Percentiles rank a stretch among this genome's conserved stretches.
These are phyloP conservation scores for Annulohypoxylon moriforme DNA, from an alignment of 495 filamentous ascomycete species.

Conservation along the genomic window DNA sequence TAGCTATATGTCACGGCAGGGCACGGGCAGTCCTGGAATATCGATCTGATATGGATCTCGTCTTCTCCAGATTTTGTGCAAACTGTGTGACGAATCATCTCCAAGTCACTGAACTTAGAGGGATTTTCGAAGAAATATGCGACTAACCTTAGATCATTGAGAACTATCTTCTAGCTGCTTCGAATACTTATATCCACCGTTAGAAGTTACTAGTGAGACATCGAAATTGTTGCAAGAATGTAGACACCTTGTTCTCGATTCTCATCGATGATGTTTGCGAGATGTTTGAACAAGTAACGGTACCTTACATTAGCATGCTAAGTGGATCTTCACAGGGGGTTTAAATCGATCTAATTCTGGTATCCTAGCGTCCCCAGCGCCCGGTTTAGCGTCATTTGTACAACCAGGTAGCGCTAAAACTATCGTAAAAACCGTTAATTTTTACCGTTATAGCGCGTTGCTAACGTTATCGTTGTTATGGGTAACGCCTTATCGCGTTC, in stretches of 20 bases:
- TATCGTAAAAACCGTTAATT: neutral
- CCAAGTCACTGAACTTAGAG: neutral
- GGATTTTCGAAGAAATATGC: conserved; percentile 4
- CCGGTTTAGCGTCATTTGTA: conserved; percentile 4
- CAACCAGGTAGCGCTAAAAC: neutral
- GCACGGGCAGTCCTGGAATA: conserved; percentile 16
- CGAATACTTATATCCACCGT: neutral
- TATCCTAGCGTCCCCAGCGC: neutral
- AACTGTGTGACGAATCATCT: conserved; percentile 1
- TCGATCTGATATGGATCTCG: conserved; percentile 1
- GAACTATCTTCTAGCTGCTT: conserved; percentile 1
- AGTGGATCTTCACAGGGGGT: conserved; percentile 13
- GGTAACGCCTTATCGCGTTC: conserved; percentile 29
- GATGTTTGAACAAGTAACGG: conserved; percentile 4
- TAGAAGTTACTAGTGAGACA: neutral
- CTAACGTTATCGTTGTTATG: neutral
- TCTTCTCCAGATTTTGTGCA: conserved; percentile 3
- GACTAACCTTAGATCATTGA: conserved; percentile 11
- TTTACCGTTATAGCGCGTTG: conserved; percentile 18
- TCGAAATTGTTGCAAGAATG: conserved; percentile 1
- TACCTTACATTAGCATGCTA: conserved; percentile 29
- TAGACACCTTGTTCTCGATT: neutral
- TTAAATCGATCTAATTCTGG: conserved; percentile 14
- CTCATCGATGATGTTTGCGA: neutral
- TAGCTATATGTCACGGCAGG: neutral